phyloP scores from a whole-genome alignment of 1,139 yeast species.

The Candida sp. region DNA sequence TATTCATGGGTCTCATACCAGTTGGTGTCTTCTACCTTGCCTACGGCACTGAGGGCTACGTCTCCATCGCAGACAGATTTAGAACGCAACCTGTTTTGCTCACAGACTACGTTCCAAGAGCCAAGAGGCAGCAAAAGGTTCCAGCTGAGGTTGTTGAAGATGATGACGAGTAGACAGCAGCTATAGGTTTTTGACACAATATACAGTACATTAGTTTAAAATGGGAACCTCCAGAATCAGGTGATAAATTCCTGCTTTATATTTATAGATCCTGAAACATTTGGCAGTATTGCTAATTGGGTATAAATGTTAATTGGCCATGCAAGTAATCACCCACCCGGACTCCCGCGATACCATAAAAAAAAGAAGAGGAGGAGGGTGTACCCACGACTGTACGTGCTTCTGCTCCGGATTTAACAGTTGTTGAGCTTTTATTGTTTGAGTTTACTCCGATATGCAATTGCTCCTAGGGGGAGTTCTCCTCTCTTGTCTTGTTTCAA shows the following conservation, averaged over 20 bases:
- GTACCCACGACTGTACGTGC: background rate
- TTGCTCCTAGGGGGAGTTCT: background rate
- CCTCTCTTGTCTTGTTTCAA: background rate
- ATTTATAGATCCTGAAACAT: background rate
- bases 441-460: background rate
- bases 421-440: background rate
- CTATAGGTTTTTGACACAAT: background rate
- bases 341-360: too few relatives aligned
- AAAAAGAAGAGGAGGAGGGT: too few relatives aligned
- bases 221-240: background rate
- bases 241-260: background rate
- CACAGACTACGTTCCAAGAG: slow-evolving; percentile 49
- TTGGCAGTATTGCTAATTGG: background rate
- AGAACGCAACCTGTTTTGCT: slow-evolving; percentile 42
- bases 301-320: background rate
- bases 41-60: slow-evolving; percentile 42
- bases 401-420: background rate
- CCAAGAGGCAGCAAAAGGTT: slow-evolving; percentile 27
- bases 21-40: slow-evolving; percentile 40
- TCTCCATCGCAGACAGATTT: slow-evolving; percentile 35
- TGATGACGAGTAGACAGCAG: too few relatives aligned
- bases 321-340: background rate
- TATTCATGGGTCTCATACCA: slow-evolving; percentile 46
- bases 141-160: too few relatives aligned
- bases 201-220: background rate